phyloP scores from a whole-genome alignment of 164 flowering plant species.

The Saururus chinensis region DNA sequence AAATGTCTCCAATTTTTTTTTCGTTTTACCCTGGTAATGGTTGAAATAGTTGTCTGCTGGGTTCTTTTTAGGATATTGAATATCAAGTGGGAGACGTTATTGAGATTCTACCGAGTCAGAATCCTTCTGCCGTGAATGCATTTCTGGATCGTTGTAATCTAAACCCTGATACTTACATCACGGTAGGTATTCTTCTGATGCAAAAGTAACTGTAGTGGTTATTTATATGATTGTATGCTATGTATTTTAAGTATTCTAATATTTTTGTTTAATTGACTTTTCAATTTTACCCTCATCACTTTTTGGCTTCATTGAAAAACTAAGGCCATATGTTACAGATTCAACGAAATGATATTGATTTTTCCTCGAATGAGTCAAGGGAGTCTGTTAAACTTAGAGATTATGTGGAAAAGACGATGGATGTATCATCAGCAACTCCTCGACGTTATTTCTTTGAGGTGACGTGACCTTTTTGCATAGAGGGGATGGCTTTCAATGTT shows the following conservation, averaged over 20 bases:
- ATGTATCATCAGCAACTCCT: slow-evolving; percentile 94
- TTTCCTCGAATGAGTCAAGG: slow-evolving; percentile 7
- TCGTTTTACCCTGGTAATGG: too few species aligned
- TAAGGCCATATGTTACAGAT: slow-evolving; percentile 32
- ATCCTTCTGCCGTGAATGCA: slow-evolving; percentile 62
- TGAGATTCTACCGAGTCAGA: slow-evolving; percentile 80
- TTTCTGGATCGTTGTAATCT: slow-evolving; percentile 71
- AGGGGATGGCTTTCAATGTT: too few species aligned
- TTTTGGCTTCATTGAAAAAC: not conserved
- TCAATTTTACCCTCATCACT: not conserved
- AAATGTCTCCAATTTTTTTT: not conserved
- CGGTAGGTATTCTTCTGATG: slow-evolving; percentile 30
- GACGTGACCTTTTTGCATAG: slow-evolving; percentile 4
- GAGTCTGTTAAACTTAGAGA: slow-evolving; percentile 55
- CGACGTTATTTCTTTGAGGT: slow-evolving; percentile 96
- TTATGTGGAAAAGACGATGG: slow-evolving; percentile 83
- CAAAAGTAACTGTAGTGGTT: not conserved
- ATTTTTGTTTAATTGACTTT: not conserved
- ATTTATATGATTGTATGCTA: not conserved
- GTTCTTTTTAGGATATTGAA: slow-evolving; percentile 36
- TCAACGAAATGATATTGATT: slow-evolving; percentile 24
- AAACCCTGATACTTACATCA: slow-evolving; percentile 61
- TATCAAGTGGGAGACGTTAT: slow-evolving; percentile 86
- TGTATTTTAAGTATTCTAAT: not conserved
- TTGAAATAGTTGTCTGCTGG: not conserved